Evolutionary conservation across 495 filamentous ascomycete species (phyloP), one percentile per base, ranked within the genome.

Genomic region (Pseudomonodictys pantanalensis): DNA sequence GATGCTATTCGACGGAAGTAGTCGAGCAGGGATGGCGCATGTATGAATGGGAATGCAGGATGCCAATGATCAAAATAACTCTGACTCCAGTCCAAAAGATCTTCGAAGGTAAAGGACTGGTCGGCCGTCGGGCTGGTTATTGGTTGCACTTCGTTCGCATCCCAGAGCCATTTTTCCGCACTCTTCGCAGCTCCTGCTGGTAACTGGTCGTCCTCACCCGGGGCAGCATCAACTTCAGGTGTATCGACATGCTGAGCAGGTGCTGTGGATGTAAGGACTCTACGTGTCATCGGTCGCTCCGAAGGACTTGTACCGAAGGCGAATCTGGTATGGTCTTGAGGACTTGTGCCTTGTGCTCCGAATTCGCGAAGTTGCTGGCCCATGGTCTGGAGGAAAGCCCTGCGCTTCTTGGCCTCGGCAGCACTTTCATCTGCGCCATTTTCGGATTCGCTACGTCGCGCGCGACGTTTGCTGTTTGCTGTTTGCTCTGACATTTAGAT

Each of bases 41-140:
- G 75, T 3, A 79, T 58, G 51, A 75, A 77, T 1, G 78, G 78
- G 43, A 77, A 79, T 12, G 75, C 68, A 0, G 75, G 75, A 65
- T 80, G 77, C 78, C 78, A 80, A 35, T 72, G 67, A 15, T 74
- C 68, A 62, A 80, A 80, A 56, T 79, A 80, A n/a, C 56, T 65
- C 25, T 67, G 66, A 3, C 73, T 77, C 73, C 73, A 77, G 8
- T 57, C 62, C 7, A 76, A 65, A 32, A 78, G 58, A 18, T 69
- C 60, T 6, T 49, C 18, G 15, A 58, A 50, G 47, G 42, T 58
- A 5, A 46, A 30, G 12, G 17, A 20, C 4, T 10, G 11, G 6
- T 32, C 15, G 4, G 33, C 20, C 6, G 39, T 48, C 15, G 32
- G n/a, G n/a, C n/a, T 15, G 7, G 32, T 7, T 35, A 15, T 7